Percentiles rank a stretch among this genome's conserved stretches.
Evolutionary conservation across 441 rosid species (phyloP).

Genomic region (Populus hybrid): DNA sequence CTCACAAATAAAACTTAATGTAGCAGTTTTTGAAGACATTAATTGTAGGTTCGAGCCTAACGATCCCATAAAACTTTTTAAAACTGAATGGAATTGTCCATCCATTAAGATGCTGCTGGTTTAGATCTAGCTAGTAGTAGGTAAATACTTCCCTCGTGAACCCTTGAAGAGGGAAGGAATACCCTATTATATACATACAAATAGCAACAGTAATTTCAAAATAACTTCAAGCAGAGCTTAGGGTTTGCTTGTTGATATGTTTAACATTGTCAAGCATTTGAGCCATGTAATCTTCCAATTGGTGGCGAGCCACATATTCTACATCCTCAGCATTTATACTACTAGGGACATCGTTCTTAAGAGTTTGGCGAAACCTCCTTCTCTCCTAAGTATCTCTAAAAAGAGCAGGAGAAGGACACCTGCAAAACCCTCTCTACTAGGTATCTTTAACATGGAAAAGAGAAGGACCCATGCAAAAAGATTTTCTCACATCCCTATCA

Average conservation of each 20-base stretch:
- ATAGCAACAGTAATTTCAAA: neutral
- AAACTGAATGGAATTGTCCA: neutral
- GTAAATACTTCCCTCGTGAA: neutral
- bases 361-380: neutral
- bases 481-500: no score
- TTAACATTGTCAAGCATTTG: accelerated
- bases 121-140: accelerated
- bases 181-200: neutral
- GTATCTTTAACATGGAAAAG: no score
- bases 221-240: neutral
- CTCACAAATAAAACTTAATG: no score
- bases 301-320: no score
- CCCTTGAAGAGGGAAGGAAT: neutral
- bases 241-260: neutral
- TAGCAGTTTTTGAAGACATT: neutral
- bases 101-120: neutral
- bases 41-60: neutral
- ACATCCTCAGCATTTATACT: neutral
- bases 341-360: neutral
- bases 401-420: neutral
- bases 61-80: neutral
- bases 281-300: neutral
- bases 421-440: accelerated
- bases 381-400: accelerated
- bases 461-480: no score